Evolutionary conservation across 192 early-diverging fungal species (phyloP).

Genomic region (Coemansia sp.): DNA sequence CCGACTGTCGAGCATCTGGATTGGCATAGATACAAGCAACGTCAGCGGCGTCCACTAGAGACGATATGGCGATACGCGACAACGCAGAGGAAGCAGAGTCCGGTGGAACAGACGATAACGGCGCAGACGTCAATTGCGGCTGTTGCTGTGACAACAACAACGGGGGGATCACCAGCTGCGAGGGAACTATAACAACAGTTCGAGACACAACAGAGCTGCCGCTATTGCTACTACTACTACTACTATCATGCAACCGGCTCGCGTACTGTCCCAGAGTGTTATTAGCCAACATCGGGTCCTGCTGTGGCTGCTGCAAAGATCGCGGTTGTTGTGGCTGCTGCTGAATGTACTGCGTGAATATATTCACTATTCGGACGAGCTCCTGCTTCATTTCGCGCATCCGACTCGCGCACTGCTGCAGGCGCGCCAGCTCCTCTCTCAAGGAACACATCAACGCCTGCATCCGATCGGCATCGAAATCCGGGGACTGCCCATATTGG

Average conservation of each 20-base stretch:
- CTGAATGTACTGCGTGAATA: not conserved
- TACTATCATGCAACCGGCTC: too few species aligned
- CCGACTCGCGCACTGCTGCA: not conserved
- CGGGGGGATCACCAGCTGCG: not conserved
- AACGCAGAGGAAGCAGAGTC: not conserved
- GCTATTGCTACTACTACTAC: too few species aligned
- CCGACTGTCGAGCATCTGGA: not conserved
- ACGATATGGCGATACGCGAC: conserved; percentile 3
- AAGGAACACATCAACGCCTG: not conserved
- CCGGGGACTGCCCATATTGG: too few species aligned
- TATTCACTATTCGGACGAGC: not conserved
- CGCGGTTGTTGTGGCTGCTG: not conserved
- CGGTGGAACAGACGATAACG: not conserved
- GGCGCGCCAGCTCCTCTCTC: not conserved
- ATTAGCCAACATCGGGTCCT: not conserved
- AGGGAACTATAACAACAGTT: too few species aligned
- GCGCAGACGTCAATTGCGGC: not conserved
- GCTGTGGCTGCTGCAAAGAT: not conserved
- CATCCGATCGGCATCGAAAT: not conserved
- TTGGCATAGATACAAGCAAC: not conserved
- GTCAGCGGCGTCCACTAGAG: not conserved
- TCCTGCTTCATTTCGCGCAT: conserved; percentile 2
- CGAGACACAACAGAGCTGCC: too few species aligned
- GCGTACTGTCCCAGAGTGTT: too few species aligned
- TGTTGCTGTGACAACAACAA: too few species aligned